Evolutionary conservation across 352 stramenopile species (phyloP), one percentile per base, ranked within the genome.

Genomic region (Phytophthora fragariae): DNA sequence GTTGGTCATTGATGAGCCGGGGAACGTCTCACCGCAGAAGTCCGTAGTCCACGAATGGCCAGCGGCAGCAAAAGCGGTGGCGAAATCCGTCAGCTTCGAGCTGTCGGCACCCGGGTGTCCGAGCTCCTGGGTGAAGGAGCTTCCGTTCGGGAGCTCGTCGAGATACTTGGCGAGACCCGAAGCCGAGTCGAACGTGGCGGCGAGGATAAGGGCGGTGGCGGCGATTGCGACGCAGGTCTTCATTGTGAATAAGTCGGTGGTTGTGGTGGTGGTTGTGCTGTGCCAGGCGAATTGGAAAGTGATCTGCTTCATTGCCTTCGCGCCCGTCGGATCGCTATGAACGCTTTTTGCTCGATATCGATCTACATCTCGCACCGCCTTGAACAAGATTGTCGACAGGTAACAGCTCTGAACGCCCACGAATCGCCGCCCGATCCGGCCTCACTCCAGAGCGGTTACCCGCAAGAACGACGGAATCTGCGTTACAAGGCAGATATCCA

Each of bases 141-240:
- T 62, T 31, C 77, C 74, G 70, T 84, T 84, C 15, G 77, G 77
- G 58, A 84, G 80, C 17, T 76, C 62, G 19, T 60, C 41, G 12
- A 76, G 69, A 46, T 72, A 75, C 41, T 50, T 56, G 55, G 56
- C 49, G 11, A 68, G 31, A 27, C 50, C 52, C 37, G 24, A 27
- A 17, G 50, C 62, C 4, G 67, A 54, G 49, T 68, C 62, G 37
- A 53, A 24, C 3, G 57, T 57, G 33, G 50, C 39, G 17, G 56
- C 55, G 27, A 67, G 4, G 31, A 68, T 46, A 47, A 75, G 57
- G 14, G 62, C 50, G 27, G 58, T 52, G 53, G 39, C n/a, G 11
- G 62, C 41, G 8, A 60, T 27, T 7, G 50, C 37, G 37, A 55
- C 14, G 17, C 3, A 68, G 50, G 21, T 41, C 50, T 68, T 68